Evolutionary conservation across 1,284 basidiomycete species (phyloP).

Genomic region (Trichosporon faecale): DNA sequence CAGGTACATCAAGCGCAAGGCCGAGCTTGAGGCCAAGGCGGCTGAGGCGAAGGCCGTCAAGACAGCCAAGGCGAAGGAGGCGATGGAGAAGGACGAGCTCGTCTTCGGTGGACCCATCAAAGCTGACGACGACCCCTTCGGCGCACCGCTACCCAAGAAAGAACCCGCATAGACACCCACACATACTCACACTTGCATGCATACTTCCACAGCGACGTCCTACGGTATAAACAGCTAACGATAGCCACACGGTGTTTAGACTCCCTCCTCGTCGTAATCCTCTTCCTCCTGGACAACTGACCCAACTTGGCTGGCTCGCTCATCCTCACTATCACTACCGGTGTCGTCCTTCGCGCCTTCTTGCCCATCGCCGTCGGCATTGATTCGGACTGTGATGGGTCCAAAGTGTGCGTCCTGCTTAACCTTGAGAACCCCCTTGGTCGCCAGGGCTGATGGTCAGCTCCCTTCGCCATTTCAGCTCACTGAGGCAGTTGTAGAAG

Average conservation of each 20-base stretch:
- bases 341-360: neutral
- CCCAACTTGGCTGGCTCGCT: too few species aligned
- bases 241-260: neutral
- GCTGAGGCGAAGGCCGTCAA: slow-evolving; percentile 41
- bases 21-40: slow-evolving; percentile 43
- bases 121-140: slow-evolving; percentile 10
- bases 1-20: slow-evolving; percentile 52
- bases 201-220: neutral
- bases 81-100: slow-evolving; percentile 27
- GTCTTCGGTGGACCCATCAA: slow-evolving; percentile 35
- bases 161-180: neutral
- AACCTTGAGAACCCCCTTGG: slow-evolving; percentile 36
- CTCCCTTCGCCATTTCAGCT: neutral
- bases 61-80: slow-evolving; percentile 29
- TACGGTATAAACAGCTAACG: neutral
- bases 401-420: slow-evolving; percentile 28
- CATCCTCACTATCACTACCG: neutral
- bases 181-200: slow-evolving; percentile 3
- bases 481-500: slow-evolving; percentile 47
- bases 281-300: neutral
- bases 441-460: slow-evolving; percentile 36
- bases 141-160: neutral
- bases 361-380: neutral
- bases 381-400: slow-evolving; percentile 31
- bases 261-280: neutral